Evolutionary conservation across 2,329 filamentous ascomycete species (phyloP).

Genomic region (Diplodia corticola): DNA sequence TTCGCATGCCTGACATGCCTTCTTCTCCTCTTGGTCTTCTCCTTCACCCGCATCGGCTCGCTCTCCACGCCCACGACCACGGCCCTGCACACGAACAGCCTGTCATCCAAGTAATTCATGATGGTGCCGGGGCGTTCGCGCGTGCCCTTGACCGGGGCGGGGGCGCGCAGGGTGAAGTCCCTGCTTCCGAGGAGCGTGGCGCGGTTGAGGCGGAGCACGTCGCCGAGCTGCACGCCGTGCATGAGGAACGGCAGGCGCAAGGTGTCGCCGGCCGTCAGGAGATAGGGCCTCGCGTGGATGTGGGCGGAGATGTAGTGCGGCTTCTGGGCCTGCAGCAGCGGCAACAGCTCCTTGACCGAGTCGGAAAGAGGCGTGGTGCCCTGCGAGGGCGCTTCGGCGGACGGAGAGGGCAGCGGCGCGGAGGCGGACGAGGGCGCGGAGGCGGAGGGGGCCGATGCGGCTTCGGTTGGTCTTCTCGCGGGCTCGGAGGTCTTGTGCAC

Average conservation of each 20-base stretch:
- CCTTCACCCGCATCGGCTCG: slow-evolving; percentile 58
- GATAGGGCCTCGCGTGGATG: slow-evolving; percentile 77
- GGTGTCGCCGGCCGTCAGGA: slow-evolving; percentile 62
- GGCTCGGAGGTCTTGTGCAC: slow-evolving; percentile 32
- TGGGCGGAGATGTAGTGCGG: slow-evolving; percentile 77
- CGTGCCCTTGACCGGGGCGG: slow-evolving; percentile 35
- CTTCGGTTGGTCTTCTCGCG: slow-evolving; percentile 24
- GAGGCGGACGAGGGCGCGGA: slow-evolving; percentile 29
- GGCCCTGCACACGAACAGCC: slow-evolving; percentile 81
- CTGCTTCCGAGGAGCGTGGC: slow-evolving; percentile 80
- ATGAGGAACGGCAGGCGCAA: slow-evolving; percentile 53
- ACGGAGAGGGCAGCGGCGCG: slow-evolving; percentile 29
- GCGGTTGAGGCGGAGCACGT: slow-evolving; percentile 83
- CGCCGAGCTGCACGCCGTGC: slow-evolving; percentile 63
- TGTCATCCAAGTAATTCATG: slow-evolving; percentile 70
- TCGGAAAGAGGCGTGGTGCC: slow-evolving; percentile 50
- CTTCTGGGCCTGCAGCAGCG: slow-evolving; percentile 70
- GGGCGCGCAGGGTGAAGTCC: slow-evolving; percentile 79
- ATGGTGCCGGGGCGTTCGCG: slow-evolving; percentile 36
- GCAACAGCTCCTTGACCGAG: slow-evolving; percentile 64
- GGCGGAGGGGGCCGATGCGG: slow-evolving; percentile 26
- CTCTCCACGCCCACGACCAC: slow-evolving; percentile 81
- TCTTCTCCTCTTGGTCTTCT: slow-evolving; percentile 66
- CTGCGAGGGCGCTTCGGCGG: slow-evolving; percentile 36
- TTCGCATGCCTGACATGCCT: slow-evolving; percentile 69